Base-by-base conservation (phyloP, 495 filamentous ascomycete genomes). In the Xylaria longipes region DNA sequence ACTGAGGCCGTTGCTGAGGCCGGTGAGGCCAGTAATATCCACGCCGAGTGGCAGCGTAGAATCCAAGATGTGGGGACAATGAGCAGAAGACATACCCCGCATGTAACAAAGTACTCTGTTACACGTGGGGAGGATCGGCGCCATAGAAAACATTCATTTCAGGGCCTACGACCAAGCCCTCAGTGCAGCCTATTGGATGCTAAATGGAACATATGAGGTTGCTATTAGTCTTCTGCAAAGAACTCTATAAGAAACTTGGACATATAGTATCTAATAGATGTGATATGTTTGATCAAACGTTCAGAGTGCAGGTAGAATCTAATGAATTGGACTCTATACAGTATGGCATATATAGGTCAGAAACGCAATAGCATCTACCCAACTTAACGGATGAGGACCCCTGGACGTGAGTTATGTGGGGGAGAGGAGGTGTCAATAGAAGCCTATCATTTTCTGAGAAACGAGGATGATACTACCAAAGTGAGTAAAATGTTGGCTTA, bases 11-110 rank as follows among this genome's bases (percentile, higher is more conserved):
- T 35, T 50, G 29, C 3, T 37, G 35, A 43, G 60, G 22, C 60
- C 37, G 11, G 37, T 43, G 31, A 67, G 65, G 46, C 46, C 46
- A 67, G 31, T 41, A 39, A 43, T 39, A 37, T 33, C 20, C 31
- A n/a, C 20, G n/a, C 20, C 33, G 31, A 56, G 8, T 41, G 22
- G 35, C 22, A 57, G 48, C n/a, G n/a, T 5, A 4, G 33, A 22
- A 31, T 43, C 7, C 17, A 22, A n/a, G 33, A 25, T 20, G 29
- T 5, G 63, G 33, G 29, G 43, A 41, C 33, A 45, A 14, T 39
- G 35, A 43, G 31, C 15, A 27, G 31, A 20, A 67, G 25, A 17
- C 20, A 41, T 67, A 68, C 65, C 48, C 65, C 48, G 48, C 65
- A 68, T 41, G 25, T 27, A 35, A 57, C 65, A 37, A 25, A 29